These are phyloP conservation scores for Tricholoma terreum DNA, from an alignment of 768 basidiomycete genomes.

Conservation along the genomic window DNA sequence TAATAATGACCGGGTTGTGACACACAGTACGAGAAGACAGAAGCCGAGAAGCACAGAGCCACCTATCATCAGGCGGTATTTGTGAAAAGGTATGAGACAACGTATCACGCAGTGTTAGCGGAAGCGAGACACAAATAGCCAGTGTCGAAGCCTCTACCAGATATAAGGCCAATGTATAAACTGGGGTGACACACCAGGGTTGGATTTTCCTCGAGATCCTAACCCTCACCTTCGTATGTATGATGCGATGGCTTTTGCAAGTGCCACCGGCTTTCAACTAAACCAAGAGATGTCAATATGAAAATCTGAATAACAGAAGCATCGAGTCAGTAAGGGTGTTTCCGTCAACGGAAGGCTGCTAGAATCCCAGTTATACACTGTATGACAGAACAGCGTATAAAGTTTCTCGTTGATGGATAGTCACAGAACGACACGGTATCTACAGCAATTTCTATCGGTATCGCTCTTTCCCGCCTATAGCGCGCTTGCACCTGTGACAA, in stretches of 20 bases:
- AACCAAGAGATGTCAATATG: too few relatives aligned
- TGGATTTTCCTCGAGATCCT: background rate
- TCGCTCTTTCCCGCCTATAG: conserved; percentile 26
- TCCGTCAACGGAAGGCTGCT: background rate
- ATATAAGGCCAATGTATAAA: conserved; percentile 21
- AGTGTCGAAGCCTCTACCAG: conserved; percentile 24
- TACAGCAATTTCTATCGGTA: conserved; percentile 13
- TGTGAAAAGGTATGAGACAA: background rate
- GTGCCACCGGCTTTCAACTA: background rate
- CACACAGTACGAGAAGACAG: conserved; percentile 32
- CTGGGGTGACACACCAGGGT: conserved; percentile 7
- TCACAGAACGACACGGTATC: conserved; percentile 5
- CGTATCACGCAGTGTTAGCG: background rate
- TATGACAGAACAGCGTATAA: background rate
- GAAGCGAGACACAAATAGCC: conserved; percentile 22
- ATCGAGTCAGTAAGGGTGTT: background rate
- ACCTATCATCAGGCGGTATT: conserved; percentile 26
- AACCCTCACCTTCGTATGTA: background rate
- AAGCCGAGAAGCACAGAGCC: conserved; percentile 26
- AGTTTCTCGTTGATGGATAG: background rate
- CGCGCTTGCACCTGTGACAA: conserved; percentile 40
- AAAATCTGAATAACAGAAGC: too few relatives aligned
- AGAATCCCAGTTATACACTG: background rate
- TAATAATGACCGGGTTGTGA: conserved; percentile 29
- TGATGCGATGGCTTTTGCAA: background rate